Evolutionary conservation across 768 basidiomycete species (phyloP), one percentile per base, ranked within the genome.

Genomic region (Suillus subluteus): DNA sequence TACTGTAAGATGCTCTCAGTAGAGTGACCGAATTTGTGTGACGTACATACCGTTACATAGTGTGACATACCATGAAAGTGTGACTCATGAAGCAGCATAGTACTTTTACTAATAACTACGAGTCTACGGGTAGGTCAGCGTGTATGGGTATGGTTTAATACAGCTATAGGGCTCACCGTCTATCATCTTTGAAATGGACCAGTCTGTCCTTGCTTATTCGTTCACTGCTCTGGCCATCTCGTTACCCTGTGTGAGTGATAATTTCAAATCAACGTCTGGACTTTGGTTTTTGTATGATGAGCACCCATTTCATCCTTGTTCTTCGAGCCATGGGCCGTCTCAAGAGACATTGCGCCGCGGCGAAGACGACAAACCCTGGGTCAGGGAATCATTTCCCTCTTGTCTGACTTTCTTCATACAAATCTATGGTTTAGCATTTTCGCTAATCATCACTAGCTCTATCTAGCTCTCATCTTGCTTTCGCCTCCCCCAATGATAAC

Each of bases 281-380:
- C 5, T 55, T 26, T 16, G 32, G 6, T 38, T 58, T n/a, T 65
- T 55, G 54, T 65, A 74, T 68, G 91, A 92, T 91, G 89, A 87
- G 80, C 70, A 78, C 81, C 82, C 80, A 65, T 77, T 86, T 92
- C 92, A 94, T 94, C 92, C 92, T 94, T 94, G 92, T 94, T 94
- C 92, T 94, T 91, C 82, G 92, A 94, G 89, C 82, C 74, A 72
- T 79, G 88, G 88, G 92, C 83, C 78, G 69, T 79, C 73, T 74
- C 71, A 72, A 67, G 62, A 71, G 68, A 72, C 76, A 75, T 75
- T 74, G 84, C 91, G 91, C 85, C 82, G 81, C 74, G 80, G 80
- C 83, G 77, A 84, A 71, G 92, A 91, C 88, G 92, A 91, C 73
- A 82, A 67, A 66, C 65, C 67, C 62, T 67, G 82, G 89, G 86